Conservation (phyloP, 139 green algal genomes). For the Spirogloea muscicola region DNA sequence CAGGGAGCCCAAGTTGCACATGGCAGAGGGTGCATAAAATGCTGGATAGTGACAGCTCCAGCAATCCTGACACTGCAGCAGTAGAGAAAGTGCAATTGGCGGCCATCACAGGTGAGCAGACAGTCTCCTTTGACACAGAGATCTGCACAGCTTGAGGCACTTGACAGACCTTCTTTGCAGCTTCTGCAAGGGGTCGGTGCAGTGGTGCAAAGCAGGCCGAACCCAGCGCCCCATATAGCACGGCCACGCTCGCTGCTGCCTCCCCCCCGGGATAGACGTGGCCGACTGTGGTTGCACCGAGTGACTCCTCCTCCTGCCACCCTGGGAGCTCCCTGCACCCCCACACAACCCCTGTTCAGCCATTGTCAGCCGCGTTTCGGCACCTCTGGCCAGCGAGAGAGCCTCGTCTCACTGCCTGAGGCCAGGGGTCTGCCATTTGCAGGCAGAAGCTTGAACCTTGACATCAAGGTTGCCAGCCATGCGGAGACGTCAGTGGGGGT, state of each 20-base stretch:
- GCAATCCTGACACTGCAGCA: background rate
- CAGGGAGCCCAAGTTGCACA: background rate
- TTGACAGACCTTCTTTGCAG: background rate
- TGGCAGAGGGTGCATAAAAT: background rate
- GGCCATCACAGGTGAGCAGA: background rate
- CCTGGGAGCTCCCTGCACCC: background rate
- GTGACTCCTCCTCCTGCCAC: background rate
- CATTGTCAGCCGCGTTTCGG: background rate
- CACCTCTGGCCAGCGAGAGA: background rate
- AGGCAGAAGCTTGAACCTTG: background rate
- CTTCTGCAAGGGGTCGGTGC: constrained; percentile 52
- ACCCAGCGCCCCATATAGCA: constrained; percentile 65
- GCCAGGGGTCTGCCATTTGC: background rate
- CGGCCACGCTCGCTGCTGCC: constrained; percentile 5
- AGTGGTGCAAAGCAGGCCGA: constrained; percentile 58
- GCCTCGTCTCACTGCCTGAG: background rate
- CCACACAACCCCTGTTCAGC: background rate
- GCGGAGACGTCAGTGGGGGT: constrained; percentile 4
- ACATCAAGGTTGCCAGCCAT: background rate
- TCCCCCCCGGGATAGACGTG: background rate
- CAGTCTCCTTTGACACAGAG: background rate
- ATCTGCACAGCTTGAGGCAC: background rate
- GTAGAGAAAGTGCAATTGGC: background rate
- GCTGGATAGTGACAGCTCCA: background rate
- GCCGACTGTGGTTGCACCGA: background rate